Percentiles rank a stretch among this genome's conserved stretches.
Conservation (phyloP, 768 basidiomycete species). For the Russula abietina region DNA sequence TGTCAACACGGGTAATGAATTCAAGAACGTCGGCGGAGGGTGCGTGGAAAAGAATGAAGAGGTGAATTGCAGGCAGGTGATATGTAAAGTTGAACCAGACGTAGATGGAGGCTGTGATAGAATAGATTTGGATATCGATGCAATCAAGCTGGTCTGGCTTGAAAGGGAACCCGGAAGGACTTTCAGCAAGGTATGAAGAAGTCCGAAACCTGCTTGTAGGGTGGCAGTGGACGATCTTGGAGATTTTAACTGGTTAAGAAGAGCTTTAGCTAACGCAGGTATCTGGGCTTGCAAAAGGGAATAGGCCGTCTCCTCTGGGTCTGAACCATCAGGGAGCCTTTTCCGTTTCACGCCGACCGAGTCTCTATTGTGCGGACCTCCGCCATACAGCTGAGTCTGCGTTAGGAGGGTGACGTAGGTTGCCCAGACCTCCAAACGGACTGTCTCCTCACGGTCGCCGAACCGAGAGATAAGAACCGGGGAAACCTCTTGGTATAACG, state of each 20-base stretch:
- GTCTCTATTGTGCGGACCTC: constrained; percentile 48
- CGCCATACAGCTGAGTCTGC: constrained; percentile 79
- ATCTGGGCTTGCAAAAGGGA: constrained; percentile 69
- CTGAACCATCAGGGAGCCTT: constrained; percentile 68
- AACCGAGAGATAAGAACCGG: constrained; percentile 88
- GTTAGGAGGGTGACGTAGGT: constrained; percentile 77
- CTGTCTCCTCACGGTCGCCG: constrained; percentile 91
- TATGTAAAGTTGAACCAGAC: constrained; percentile 74
- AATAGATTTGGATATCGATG: constrained; percentile 56
- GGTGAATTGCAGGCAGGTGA: constrained; percentile 82
- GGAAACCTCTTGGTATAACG: constrained; percentile 79
- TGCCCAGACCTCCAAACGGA: constrained; percentile 86
- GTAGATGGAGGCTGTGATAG: constrained; percentile 65
- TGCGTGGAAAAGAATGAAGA: constrained; percentile 76
- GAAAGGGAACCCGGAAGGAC: constrained; percentile 84
- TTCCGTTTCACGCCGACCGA: constrained; percentile 65
- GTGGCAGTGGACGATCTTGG: constrained; percentile 71
- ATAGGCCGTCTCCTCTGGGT: constrained; percentile 67
- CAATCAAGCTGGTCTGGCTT: constrained; percentile 56
- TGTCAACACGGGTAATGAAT: constrained; percentile 59
- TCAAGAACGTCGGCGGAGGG: constrained; percentile 49
- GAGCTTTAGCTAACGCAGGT: constrained; percentile 67
- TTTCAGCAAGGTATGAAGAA: constrained; percentile 67
- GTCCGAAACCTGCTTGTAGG: constrained; percentile 78
- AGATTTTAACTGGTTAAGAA: constrained; percentile 80